A percentile compares a stretch with the other conserved stretches of the same genome.
These are phyloP conservation scores for Eucalyptus curtisii DNA, from an alignment of 345 rosid genomes.

Conservation along the genomic window DNA sequence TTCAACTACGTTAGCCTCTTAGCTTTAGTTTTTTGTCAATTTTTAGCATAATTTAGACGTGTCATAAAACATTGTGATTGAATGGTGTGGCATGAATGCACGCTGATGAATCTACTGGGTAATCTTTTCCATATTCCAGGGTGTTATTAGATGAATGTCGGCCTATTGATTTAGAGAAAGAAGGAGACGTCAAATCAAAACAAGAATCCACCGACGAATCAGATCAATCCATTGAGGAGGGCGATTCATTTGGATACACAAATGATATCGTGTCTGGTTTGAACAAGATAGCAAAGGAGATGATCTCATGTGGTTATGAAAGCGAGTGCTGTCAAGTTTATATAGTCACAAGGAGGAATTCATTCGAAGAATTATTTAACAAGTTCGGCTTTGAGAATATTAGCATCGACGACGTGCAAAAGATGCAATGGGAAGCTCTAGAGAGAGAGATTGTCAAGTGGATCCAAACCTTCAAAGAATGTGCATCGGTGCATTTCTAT, in stretches of 20 bases:
- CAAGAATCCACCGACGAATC: not conserved
- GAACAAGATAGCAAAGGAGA: constrained; percentile 41
- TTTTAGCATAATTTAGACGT: not conserved
- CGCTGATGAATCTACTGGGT: not conserved
- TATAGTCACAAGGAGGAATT: constrained; percentile 37
- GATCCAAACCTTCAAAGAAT: constrained; percentile 51
- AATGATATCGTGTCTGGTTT: constrained; percentile 23
- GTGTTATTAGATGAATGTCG: not conserved
- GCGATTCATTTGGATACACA: constrained; percentile 22
- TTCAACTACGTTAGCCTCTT: not conserved
- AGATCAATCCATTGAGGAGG: not conserved
- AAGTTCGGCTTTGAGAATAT: constrained; percentile 55
- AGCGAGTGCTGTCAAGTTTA: constrained; percentile 66
- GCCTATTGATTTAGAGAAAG: not conserved
- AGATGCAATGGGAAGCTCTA: constrained; percentile 61
- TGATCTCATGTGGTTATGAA: constrained; percentile 60
- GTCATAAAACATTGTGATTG: not conserved
- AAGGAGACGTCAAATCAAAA: not conserved
- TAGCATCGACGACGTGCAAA: constrained; percentile 77
- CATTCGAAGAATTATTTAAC: constrained; percentile 36
- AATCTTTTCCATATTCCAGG: not conserved
- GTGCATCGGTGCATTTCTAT: constrained; percentile 35
- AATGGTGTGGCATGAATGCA: constrained; percentile 21
- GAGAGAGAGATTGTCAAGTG: constrained; percentile 69
- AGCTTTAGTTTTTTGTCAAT: not conserved